Conservation (phyloP, 306 rosid genomes). For the Acacia melanoxylon region DNA sequence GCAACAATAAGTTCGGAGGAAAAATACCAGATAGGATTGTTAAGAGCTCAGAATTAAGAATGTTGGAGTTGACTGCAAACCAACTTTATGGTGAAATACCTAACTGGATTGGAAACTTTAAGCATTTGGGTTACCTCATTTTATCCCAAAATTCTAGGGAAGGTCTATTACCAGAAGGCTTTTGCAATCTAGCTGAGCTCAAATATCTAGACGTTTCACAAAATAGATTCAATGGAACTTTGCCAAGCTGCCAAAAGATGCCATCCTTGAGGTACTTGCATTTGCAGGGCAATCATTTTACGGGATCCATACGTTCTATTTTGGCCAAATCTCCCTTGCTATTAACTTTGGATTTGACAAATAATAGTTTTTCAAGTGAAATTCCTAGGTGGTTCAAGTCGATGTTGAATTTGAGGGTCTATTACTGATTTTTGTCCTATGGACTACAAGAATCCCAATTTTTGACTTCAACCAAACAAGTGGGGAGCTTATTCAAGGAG, state of each 20-base stretch:
- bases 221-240: background rate
- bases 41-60: background rate
- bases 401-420: background rate
- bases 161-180: background rate
- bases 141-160: background rate
- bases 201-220: background rate
- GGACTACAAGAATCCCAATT: background rate
- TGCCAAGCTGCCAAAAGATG: background rate
- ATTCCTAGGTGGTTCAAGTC: slow-evolving; percentile 19
- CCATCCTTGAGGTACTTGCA: background rate
- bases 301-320: background rate
- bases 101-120: slow-evolving; percentile 14
- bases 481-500: background rate
- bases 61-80: slow-evolving; percentile 22
- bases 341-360: slow-evolving; percentile 12
- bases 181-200: background rate
- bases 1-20: background rate
- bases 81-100: slow-evolving; percentile 4
- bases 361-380: slow-evolving; percentile 15
- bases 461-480: background rate
- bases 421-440: background rate
- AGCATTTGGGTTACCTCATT: background rate
- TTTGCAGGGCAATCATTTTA: background rate
- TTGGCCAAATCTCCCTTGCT: background rate
- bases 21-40: background rate